Conservation (phyloP, 2,329 filamentous ascomycete species). For the Plectosphaerella sp. region DNA sequence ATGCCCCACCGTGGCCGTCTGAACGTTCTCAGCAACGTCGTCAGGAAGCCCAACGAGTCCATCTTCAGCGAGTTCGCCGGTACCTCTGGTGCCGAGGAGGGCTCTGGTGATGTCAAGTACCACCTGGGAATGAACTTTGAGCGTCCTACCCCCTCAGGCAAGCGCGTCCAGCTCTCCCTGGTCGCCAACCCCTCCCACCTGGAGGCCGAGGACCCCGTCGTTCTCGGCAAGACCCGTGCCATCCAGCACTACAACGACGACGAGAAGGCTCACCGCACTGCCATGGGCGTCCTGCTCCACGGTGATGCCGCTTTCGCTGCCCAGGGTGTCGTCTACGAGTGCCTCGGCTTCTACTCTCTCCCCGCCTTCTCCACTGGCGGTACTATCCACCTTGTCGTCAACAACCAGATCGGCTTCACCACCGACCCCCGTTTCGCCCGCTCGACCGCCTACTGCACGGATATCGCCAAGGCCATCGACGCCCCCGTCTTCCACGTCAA, state of each 20-base stretch:
- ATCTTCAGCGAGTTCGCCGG: constrained; percentile 99
- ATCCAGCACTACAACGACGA: constrained; percentile 99
- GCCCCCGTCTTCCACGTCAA: constrained; percentile 99
- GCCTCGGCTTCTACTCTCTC: constrained; percentile 92
- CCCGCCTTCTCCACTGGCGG: constrained; percentile 96
- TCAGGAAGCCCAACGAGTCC: constrained; percentile 98
- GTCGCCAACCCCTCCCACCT: constrained; percentile 98
- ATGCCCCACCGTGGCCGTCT: constrained; percentile 99
- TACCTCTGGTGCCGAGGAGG: constrained; percentile 80
- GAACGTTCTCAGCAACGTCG: constrained; percentile 96
- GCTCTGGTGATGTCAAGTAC: constrained; percentile 98
- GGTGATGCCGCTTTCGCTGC: constrained; percentile 96
- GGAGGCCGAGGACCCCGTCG: constrained; percentile 96
- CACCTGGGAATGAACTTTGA: constrained; percentile 99
- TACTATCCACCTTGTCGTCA: constrained; percentile 94
- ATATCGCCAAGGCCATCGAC: constrained; percentile 98
- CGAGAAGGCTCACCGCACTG: constrained; percentile 79
- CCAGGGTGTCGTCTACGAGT: constrained; percentile 97
- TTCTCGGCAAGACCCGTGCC: constrained; percentile 93
- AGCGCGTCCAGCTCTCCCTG: constrained; percentile 97
- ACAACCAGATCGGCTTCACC: constrained; percentile 99
- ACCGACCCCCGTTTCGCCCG: constrained; percentile 96
- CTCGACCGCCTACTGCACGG: constrained; percentile 97
- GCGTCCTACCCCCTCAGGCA: constrained; percentile 93
- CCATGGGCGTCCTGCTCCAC: constrained; percentile 94